Percentiles rank a stretch among this genome's conserved stretches.
phyloP scores from a whole-genome alignment of 1,139 yeast species.

The Candida dubliniensis region DNA sequence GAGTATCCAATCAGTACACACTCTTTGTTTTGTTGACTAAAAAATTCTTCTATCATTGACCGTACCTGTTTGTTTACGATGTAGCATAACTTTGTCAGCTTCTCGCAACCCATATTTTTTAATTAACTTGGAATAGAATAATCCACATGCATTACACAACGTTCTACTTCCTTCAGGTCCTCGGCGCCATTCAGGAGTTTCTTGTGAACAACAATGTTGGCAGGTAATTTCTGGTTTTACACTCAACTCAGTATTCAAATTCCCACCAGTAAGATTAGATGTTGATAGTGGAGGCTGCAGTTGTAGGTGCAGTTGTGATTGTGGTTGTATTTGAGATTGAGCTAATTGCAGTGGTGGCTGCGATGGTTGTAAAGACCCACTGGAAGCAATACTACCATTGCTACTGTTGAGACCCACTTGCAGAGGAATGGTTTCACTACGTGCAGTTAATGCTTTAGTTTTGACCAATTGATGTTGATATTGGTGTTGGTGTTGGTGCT shows the following conservation, averaged over 20 bases:
- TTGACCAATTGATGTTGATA: background rate
- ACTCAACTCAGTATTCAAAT: conserved; percentile 21
- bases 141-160: conserved; percentile 49
- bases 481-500: background rate
- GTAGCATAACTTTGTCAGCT: conserved; percentile 27
- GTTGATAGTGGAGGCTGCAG: background rate
- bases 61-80: conserved; percentile 23
- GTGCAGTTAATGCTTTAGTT: conserved; percentile 4
- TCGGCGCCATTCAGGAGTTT: conserved; percentile 49
- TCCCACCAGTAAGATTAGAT: conserved; percentile 15
- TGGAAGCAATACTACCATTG: background rate
- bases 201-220: conserved; percentile 29
- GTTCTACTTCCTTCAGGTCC: conserved; percentile 47
- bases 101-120: conserved; percentile 27
- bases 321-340: background rate
- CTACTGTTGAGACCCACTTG: conserved; percentile 11
- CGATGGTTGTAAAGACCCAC: background rate
- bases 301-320: background rate
- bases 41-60: conserved; percentile 22
- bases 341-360: background rate
- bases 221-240: conserved; percentile 20
- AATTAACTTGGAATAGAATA: conserved; percentile 37
- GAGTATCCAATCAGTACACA: too few species aligned
- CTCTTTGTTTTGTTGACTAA: conserved; percentile 2
- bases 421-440: conserved; percentile 17